Conservation (phyloP, 164 flowering plant genomes). For the Warburgia ugandensis region DNA sequence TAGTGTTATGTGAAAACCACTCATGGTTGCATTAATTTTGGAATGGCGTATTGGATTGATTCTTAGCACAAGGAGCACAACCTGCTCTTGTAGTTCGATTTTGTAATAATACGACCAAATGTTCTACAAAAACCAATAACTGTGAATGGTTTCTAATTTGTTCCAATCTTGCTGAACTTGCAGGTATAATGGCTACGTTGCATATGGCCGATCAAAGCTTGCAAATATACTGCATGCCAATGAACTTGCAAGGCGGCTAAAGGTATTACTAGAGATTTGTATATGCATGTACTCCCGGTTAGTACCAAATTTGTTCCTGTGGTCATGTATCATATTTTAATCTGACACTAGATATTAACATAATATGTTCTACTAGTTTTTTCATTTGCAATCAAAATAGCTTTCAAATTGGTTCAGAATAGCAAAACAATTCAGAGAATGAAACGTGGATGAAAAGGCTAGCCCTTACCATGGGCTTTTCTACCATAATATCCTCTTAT, state of each 20-base stretch:
- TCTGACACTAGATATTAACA: too few relatives aligned
- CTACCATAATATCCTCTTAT: too few relatives aligned
- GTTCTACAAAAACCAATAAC: neutral
- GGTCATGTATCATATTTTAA: too few relatives aligned
- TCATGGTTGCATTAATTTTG: neutral
- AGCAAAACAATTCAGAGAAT: too few relatives aligned
- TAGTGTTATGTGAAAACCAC: conserved; percentile 6
- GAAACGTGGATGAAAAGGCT: too few relatives aligned
- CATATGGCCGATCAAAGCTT: conserved; percentile 81
- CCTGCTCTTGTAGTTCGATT: too few relatives aligned
- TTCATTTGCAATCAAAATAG: too few relatives aligned
- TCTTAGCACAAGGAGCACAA: neutral
- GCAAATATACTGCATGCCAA: conserved; percentile 75
- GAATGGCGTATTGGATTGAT: neutral
- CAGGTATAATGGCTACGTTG: conserved; percentile 37
- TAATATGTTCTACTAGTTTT: too few relatives aligned
- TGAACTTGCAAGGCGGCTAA: conserved; percentile 52
- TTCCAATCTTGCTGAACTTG: conserved; percentile 1
- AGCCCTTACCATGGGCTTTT: too few relatives aligned
- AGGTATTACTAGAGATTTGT: conserved; percentile 48
- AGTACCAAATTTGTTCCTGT: too few relatives aligned
- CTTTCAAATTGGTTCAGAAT: too few relatives aligned
- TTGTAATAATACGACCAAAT: too few relatives aligned
- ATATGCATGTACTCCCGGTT: neutral
- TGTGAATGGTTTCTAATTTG: neutral